phyloP scores from a whole-genome alignment of 352 stramenopile genomes.

The Pythium phragmitis region DNA sequence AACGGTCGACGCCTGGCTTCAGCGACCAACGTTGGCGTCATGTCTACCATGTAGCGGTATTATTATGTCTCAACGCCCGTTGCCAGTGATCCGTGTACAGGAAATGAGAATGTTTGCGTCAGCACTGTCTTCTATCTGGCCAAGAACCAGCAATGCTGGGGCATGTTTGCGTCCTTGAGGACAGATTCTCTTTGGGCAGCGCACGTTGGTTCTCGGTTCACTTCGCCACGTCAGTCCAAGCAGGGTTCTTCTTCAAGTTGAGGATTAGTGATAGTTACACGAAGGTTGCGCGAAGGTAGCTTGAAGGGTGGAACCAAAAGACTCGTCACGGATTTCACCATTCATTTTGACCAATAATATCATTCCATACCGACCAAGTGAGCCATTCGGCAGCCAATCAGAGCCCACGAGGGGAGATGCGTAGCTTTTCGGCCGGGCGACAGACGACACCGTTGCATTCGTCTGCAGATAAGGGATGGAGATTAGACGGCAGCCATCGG shows the following conservation, averaged over 20 bases:
- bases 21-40: no score
- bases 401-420: slow-evolving; percentile 2
- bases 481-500: slow-evolving; percentile 15
- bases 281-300: slow-evolving; percentile 13
- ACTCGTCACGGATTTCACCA: neutral
- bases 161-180: no score
- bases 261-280: neutral
- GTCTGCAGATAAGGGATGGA: slow-evolving; percentile 14
- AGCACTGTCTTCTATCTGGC: no score
- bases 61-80: no score
- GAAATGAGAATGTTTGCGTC: no score
- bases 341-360: slow-evolving; percentile 14
- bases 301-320: slow-evolving; percentile 6
- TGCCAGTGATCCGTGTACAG: no score
- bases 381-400: slow-evolving; percentile 11
- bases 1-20: no score
- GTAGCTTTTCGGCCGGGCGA: slow-evolving; percentile 9
- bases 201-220: no score
- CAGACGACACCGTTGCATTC: slow-evolving; percentile 18
- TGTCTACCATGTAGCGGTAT: no score
- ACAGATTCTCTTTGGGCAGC: no score
- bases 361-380: neutral
- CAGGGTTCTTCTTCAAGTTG: slow-evolving; percentile 24
- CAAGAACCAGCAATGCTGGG: no score
- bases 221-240: slow-evolving; percentile 3